phyloP scores from a whole-genome alignment of 768 basidiomycete species.

The Gymnopilus junonius region DNA sequence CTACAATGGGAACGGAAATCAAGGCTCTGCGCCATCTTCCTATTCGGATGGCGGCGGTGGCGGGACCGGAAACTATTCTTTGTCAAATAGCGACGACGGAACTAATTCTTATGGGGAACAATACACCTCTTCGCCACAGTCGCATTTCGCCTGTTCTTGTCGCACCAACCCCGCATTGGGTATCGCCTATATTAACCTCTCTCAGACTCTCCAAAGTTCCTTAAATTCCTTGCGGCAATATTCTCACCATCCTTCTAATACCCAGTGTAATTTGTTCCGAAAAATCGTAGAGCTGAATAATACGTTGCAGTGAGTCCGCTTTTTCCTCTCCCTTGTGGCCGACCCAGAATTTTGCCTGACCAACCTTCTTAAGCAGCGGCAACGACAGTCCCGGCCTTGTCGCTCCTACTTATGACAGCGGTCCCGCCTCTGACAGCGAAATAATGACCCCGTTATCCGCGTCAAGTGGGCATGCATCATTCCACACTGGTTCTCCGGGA shows the following conservation, averaged over 20 bases:
- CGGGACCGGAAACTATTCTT: constrained; percentile 31
- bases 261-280: constrained; percentile 59
- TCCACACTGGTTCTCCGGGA: constrained; percentile 48
- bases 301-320: constrained; percentile 64
- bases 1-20: constrained; percentile 9
- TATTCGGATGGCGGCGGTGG: constrained; percentile 41
- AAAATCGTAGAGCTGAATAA: constrained; percentile 64
- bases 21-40: constrained; percentile 34
- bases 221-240: constrained; percentile 63
- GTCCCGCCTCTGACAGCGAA: constrained; percentile 68
- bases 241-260: constrained; percentile 52
- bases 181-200: constrained; percentile 62
- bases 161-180: constrained; percentile 63
- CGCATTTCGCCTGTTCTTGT: constrained; percentile 56
- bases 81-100: constrained; percentile 45
- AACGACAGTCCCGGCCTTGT: constrained; percentile 52
- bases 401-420: constrained; percentile 57
- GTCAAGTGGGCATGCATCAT: constrained; percentile 51
- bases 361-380: constrained; percentile 39
- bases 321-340: constrained; percentile 3
- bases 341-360: constrained; percentile 2
- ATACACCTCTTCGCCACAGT: constrained; percentile 38
- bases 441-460: constrained; percentile 58
- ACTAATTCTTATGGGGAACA: constrained; percentile 38
- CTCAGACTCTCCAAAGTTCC: constrained; percentile 65